Base-by-base conservation (phyloP, 2,329 filamentous ascomycete species). In the Aureobasidium namibiae region DNA sequence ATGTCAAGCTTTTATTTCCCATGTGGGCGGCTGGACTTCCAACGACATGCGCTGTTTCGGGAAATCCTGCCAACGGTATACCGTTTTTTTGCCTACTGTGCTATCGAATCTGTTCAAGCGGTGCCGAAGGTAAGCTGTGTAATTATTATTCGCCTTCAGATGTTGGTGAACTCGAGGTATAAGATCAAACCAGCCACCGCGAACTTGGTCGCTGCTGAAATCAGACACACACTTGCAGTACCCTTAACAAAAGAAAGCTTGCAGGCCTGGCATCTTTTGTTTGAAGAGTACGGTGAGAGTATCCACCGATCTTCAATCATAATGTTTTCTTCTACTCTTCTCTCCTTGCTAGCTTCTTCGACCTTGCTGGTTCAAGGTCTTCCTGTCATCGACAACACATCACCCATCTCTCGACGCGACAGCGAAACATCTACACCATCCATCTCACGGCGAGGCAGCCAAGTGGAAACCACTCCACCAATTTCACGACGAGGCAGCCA, bases 361-460 rank as follows among this genome's bases (percentile, higher is more conserved):
- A 29, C 57, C 46, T 45, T 59, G 57, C 57, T 59, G 57, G 57
- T 53, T 45, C 57, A 59, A 53, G 57, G 46, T 45, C 57, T 59
- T n/a, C 57, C 57, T 11, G 11, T 18, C 9, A 26, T 24, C 23
- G 36, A 42, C 4, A 24, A 23, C 31, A 36, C 33, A 31, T 14
- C 26, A 18, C 11, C 39, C 24, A 29, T 31, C 24, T 46, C 44
- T 18, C 16, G 24, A 46, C 26, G 24, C 44, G 44, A 31, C 8
- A 44, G 41, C 23, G 41, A 44, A 44, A 23, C 41, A 44, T 11
- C 44, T 9, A 31, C 23, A 46, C 9, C 33, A 46, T 4, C 33
- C n/a, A 33, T 34, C 29, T 49, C 29, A 4, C 18, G 29, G 3
- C 18, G 26, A n/a, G 45, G 18, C 45, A 46, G 44, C 44, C 24